Evolutionary conservation across 441 rosid species (phyloP).

Genomic region (Aquilaria agallochum): DNA sequence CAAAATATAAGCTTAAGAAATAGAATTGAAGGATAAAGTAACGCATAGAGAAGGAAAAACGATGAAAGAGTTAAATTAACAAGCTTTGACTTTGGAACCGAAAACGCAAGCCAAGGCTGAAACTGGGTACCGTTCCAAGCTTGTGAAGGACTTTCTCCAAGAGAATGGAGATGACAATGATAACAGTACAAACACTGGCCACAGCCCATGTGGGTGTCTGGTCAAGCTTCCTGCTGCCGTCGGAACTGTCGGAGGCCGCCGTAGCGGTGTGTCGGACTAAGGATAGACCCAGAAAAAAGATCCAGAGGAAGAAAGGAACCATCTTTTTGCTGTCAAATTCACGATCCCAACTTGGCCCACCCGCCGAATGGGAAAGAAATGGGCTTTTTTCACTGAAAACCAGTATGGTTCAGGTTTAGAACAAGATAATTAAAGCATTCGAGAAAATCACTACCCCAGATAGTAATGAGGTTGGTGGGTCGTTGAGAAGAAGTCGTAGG

Average conservation of each 20-base stretch:
- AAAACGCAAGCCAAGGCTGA: not conserved
- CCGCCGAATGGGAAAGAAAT: too few relatives aligned
- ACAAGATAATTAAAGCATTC: too few relatives aligned
- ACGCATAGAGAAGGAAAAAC: not conserved
- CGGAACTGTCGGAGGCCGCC: slow-evolving; percentile 21
- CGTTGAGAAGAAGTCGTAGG: too few relatives aligned
- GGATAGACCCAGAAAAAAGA: slow-evolving; percentile 16
- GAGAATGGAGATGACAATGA: slow-evolving; percentile 60
- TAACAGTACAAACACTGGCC: slow-evolving; percentile 60
- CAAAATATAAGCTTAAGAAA: not conserved
- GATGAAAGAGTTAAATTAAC: not conserved
- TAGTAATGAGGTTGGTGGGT: too few relatives aligned
- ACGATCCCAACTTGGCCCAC: too few relatives aligned
- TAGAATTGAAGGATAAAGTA: not conserved
- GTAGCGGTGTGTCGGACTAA: slow-evolving; percentile 17
- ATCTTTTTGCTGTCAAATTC: not conserved
- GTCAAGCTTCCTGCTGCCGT: slow-evolving; percentile 42
- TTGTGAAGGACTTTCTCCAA: slow-evolving; percentile 68
- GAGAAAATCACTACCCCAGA: too few relatives aligned
- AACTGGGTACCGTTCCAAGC: slow-evolving; percentile 33
- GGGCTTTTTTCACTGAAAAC: too few relatives aligned
- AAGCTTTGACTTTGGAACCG: not conserved
- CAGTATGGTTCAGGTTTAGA: too few relatives aligned
- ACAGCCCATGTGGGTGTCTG: slow-evolving; percentile 96
- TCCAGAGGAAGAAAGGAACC: too few relatives aligned